phyloP scores from a whole-genome alignment of 768 basidiomycete species.

The Termitomyces titanicus region DNA sequence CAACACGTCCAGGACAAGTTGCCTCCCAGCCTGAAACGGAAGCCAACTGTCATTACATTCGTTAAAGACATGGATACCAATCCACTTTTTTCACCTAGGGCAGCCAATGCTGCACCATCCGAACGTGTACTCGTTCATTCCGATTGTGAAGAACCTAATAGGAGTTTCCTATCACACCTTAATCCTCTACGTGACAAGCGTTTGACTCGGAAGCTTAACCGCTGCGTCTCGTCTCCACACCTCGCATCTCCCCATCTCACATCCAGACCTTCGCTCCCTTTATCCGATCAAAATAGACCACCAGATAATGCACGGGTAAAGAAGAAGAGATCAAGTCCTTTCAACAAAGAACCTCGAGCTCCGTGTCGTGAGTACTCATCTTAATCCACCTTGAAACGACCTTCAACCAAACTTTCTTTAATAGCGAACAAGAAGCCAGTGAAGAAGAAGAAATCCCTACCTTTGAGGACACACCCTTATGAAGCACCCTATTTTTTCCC shows the following conservation, averaged over 20 bases:
- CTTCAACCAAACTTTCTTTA: neutral
- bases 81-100: neutral
- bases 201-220: conserved; percentile 16
- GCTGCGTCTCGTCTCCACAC: conserved; percentile 25
- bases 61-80: neutral
- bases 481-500: conserved; percentile 63
- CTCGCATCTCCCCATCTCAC: conserved; percentile 17
- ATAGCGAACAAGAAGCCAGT: conserved; percentile 12
- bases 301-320: conserved; percentile 6
- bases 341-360: conserved; percentile 19
- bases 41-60: conserved; percentile 9
- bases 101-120: conserved; percentile 1
- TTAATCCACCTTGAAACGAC: neutral
- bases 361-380: conserved; percentile 8
- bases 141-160: conserved; percentile 9
- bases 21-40: conserved; percentile 5
- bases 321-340: conserved; percentile 14
- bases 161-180: conserved; percentile 20
- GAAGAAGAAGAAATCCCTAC: conserved; percentile 33
- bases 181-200: conserved; percentile 24
- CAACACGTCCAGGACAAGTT: neutral
- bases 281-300: neutral
- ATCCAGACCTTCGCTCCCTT: conserved; percentile 6
- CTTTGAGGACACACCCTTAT: conserved; percentile 52
- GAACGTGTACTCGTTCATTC: conserved; percentile 12